These are phyloP conservation scores for Epichloe gansuensis DNA, from an alignment of 2,329 filamentous ascomycete genomes.

Conservation along the genomic window DNA sequence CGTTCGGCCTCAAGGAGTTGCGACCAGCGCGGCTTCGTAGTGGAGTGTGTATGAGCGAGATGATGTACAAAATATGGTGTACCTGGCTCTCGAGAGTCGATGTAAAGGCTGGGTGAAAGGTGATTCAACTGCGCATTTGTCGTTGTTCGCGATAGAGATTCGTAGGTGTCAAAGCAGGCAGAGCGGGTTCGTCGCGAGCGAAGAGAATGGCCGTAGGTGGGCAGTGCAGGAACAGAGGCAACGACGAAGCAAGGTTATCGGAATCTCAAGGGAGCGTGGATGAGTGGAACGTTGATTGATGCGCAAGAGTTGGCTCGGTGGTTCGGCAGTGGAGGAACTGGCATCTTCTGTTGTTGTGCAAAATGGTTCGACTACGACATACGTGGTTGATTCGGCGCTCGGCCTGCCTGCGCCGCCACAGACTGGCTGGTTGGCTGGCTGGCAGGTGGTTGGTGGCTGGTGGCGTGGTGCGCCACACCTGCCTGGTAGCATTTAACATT, in stretches of 20 bases:
- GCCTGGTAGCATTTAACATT: not conserved
- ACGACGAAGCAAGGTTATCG: not conserved
- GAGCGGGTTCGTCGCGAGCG: not conserved
- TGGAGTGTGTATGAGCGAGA: not conserved
- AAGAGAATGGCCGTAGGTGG: not conserved
- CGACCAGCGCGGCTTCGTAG: constrained; percentile 23
- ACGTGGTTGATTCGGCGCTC: constrained; percentile 4
- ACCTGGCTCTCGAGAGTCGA: not conserved
- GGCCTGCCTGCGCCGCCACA: not conserved
- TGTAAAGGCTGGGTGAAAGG: not conserved
- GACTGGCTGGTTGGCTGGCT: not conserved
- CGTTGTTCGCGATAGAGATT: not conserved
- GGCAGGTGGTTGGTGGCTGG: too few relatives aligned
- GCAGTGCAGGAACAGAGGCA: not conserved
- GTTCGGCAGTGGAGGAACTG: constrained; percentile 1
- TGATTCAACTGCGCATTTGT: not conserved
- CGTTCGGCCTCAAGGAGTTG: constrained; percentile 10
- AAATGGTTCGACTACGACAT: constrained; percentile 1
- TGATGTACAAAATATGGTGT: not conserved
- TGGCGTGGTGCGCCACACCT: too few relatives aligned
- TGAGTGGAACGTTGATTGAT: not conserved
- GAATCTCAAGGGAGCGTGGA: not conserved
- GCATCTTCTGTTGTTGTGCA: not conserved
- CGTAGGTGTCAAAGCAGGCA: not conserved
- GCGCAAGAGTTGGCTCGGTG: not conserved